Percentiles rank a stretch among this genome's conserved stretches.
These are phyloP conservation scores for Venturia carpophila DNA, from an alignment of 2,329 filamentous ascomycete genomes.

Conservation along the genomic window DNA sequence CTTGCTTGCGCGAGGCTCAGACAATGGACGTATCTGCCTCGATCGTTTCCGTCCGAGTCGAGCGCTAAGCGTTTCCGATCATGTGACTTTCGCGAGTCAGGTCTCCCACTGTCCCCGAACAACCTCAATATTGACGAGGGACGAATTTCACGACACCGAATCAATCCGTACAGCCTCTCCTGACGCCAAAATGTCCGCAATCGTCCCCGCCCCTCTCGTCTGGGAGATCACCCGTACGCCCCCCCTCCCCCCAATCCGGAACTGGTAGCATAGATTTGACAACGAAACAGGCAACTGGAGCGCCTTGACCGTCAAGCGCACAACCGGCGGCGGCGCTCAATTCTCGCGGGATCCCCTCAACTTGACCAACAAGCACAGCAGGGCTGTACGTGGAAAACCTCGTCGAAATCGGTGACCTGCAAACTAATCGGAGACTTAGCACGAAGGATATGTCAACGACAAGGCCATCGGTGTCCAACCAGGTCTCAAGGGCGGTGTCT, in stretches of 20 bases:
- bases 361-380: constrained; percentile 81
- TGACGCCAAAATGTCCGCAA: constrained; percentile 43
- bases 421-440: constrained; percentile 42
- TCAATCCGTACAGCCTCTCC: constrained; percentile 43
- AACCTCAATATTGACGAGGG: background rate
- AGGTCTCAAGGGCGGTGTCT: constrained; percentile 70
- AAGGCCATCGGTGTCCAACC: constrained; percentile 76
- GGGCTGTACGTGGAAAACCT: constrained; percentile 58
- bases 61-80: too few relatives aligned
- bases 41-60: background rate
- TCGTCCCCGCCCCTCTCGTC: constrained; percentile 83
- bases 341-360: constrained; percentile 95
- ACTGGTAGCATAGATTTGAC: background rate
- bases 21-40: background rate
- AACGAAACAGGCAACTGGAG: constrained; percentile 65
- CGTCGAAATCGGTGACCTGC: constrained; percentile 24
- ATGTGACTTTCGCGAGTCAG: background rate
- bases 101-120: background rate
- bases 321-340: constrained; percentile 70
- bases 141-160: background rate
- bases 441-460: constrained; percentile 81
- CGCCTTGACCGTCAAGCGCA: constrained; percentile 85
- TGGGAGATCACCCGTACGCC: constrained; percentile 93
- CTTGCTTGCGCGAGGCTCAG: background rate
- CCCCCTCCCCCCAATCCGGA: constrained; percentile 19